Evolutionary conservation across 225 moss, liverwort and hornwort genomes (phyloP).

Genomic region (Bryoerythrophyllum caledonicum): DNA sequence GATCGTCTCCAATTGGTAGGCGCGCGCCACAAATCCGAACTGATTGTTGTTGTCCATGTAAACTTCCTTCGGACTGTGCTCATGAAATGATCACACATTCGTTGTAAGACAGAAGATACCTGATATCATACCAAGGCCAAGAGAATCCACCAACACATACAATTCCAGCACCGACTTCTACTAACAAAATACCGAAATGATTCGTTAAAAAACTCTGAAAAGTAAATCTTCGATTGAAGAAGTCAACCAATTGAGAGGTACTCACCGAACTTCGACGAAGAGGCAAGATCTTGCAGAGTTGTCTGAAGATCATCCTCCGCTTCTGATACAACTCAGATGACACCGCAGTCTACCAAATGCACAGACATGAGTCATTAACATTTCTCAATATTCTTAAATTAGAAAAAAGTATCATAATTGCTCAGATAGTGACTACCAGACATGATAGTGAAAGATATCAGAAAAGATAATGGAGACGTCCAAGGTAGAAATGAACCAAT

Average conservation of each 20-base stretch:
- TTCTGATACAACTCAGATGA: slow-evolving; percentile 77
- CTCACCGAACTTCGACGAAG: slow-evolving; percentile 77
- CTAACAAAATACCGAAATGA: not conserved
- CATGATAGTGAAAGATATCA: not conserved
- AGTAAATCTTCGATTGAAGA: too few relatives aligned
- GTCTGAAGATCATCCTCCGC: slow-evolving; percentile 72
- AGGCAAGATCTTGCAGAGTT: slow-evolving; percentile 87
- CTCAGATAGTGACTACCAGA: not conserved
- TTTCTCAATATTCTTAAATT: not conserved
- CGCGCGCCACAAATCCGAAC: slow-evolving; percentile 78
- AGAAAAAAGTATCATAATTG: not conserved
- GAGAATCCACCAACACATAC: too few relatives aligned
- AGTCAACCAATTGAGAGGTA: not conserved
- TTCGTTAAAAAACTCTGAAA: not conserved
- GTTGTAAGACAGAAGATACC: not conserved
- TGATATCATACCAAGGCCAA: not conserved
- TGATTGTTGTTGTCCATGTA: slow-evolving; percentile 44
- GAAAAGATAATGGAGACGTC: not conserved
- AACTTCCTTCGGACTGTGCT: slow-evolving; percentile 58
- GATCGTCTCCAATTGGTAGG: slow-evolving; percentile 80
- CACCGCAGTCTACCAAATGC: slow-evolving; percentile 61
- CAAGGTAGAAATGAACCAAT: not conserved
- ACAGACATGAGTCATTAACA: slow-evolving; percentile 9
- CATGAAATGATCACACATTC: slow-evolving; percentile 19
- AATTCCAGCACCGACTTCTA: not conserved